Base-by-base conservation (phyloP, 768 basidiomycete genomes). In the Multifurca ochricompacta region DNA sequence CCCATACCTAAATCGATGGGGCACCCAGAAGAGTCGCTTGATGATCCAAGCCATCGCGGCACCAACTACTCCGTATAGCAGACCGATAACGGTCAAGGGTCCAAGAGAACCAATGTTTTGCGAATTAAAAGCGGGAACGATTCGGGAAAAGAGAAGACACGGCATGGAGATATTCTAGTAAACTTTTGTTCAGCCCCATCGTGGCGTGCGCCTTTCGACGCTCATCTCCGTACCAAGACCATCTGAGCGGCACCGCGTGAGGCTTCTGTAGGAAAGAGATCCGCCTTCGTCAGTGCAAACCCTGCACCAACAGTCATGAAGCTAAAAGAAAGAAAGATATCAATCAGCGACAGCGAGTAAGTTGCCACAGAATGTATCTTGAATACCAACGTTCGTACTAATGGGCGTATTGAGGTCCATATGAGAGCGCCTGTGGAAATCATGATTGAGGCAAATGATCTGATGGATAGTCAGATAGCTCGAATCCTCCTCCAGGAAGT, bases 1-100 rank as follows among this genome's bases (percentile, higher is more conserved):
- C 0, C 85, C 87, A 62, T 81, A 79, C 43, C 86, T 72, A 63
- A 89, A 88, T 25, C 83, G 75, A 62, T 86, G 82, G 1, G 87
- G 87, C 2, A 89, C 85, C 80, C 85, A 88, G 62, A 84, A 87
- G 46, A 84, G 60, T 57, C 78, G 76, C 45, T 77, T 77, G 48
- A 80, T 67, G 14, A 77, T 47, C 70, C 74, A 81, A 0, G 80
- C 78, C n/a, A 82, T 70, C 8, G 66, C 31, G n/a, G 81, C 6
- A 82, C 50, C 0, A 82, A 28, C 66, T 2, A 62, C 62, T 54
- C 82, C 76, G 58, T 89, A 88, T 4, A 83, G 47, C 0, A 83
- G 25, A 0, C 77, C 80, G 19, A 85, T 68, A 14, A 85, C 70
- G 23, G 82, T 61, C 6, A 87, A 73, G 1, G 84, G 86, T 6